Evolutionary conservation across 139 green algal species (phyloP).

Genomic region (Tetratostichococcus sp.): DNA sequence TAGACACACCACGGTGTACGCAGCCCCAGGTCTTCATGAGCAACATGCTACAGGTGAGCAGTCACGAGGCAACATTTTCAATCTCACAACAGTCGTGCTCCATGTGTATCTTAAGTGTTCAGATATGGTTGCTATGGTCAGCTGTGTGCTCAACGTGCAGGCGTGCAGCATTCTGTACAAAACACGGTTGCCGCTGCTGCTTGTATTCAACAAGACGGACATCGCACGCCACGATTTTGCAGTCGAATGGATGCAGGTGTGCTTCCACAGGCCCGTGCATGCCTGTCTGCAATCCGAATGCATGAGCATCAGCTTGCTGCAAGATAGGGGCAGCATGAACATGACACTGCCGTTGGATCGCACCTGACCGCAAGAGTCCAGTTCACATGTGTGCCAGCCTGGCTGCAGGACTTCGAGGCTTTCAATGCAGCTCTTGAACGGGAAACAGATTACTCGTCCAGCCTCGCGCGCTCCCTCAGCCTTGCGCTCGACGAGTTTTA

Average conservation of each 20-base stretch:
- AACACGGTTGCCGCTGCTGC: slow-evolving; percentile 85
- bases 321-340: too few relatives aligned
- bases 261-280: too few relatives aligned
- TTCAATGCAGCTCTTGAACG: slow-evolving; percentile 76
- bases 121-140: too few relatives aligned
- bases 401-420: slow-evolving; percentile 69
- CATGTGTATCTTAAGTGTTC: too few relatives aligned
- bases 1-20: slow-evolving; percentile 87
- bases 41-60: slow-evolving; percentile 94
- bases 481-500: slow-evolving; percentile 96
- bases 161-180: slow-evolving; percentile 96
- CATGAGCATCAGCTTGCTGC: too few relatives aligned
- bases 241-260: slow-evolving; percentile 78
- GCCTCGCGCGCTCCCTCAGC: slow-evolving; percentile 64
- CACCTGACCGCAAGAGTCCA: too few relatives aligned
- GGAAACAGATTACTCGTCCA: slow-evolving; percentile 74
- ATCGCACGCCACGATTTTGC: slow-evolving; percentile 81
- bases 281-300: too few relatives aligned
- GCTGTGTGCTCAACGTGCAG: too few relatives aligned
- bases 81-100: too few relatives aligned
- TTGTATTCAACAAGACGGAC: slow-evolving; percentile 98
- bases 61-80: neutral
- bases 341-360: too few relatives aligned
- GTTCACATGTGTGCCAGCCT: too few relatives aligned
- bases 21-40: slow-evolving; percentile 93